Conservation (phyloP, 805 yeast species). For the Pichia cabralensis region DNA sequence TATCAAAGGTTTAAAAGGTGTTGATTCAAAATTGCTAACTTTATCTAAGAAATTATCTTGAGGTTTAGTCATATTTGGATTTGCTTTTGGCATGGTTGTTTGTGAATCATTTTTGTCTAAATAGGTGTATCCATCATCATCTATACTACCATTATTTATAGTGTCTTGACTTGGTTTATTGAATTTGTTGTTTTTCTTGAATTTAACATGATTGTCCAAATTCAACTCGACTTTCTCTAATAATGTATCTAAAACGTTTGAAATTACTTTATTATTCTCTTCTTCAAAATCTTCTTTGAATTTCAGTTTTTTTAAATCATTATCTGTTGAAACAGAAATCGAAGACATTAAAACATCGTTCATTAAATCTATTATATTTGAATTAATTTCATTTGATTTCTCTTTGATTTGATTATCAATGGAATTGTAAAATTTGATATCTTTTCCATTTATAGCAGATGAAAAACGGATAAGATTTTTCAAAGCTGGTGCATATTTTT, state of each 20-base stretch:
- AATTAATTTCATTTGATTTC: conserved; percentile 29
- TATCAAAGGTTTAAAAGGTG: conserved; percentile 72
- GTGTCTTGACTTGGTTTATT: neutral
- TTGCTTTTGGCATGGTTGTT: conserved; percentile 4
- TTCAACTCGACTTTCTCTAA: conserved; percentile 72
- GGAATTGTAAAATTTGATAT: conserved; percentile 64
- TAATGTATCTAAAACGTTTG: conserved; percentile 54
- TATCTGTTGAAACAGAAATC: conserved; percentile 16
- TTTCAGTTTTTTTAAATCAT: conserved; percentile 19
- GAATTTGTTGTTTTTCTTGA: conserved; percentile 9
- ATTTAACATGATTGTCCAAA: conserved; percentile 36
- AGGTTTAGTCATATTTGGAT: conserved; percentile 41
- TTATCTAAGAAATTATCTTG: conserved; percentile 48
- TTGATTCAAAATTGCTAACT: conserved; percentile 53
- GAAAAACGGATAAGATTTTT: conserved; percentile 55
- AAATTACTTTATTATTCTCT: conserved; percentile 53
- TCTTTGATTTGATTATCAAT: conserved; percentile 41
- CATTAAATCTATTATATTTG: conserved; percentile 18
- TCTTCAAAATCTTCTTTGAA: conserved; percentile 22
- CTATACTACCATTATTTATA: neutral
- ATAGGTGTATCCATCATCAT: conserved; percentile 30
- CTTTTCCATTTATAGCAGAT: conserved; percentile 64
- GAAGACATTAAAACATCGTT: conserved; percentile 31
- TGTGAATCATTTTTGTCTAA: conserved; percentile 41
- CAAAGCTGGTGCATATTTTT: conserved; percentile 34